These are phyloP conservation scores for Aspergillus fructus DNA, from an alignment of 2,329 filamentous ascomycete genomes.

Conservation along the genomic window DNA sequence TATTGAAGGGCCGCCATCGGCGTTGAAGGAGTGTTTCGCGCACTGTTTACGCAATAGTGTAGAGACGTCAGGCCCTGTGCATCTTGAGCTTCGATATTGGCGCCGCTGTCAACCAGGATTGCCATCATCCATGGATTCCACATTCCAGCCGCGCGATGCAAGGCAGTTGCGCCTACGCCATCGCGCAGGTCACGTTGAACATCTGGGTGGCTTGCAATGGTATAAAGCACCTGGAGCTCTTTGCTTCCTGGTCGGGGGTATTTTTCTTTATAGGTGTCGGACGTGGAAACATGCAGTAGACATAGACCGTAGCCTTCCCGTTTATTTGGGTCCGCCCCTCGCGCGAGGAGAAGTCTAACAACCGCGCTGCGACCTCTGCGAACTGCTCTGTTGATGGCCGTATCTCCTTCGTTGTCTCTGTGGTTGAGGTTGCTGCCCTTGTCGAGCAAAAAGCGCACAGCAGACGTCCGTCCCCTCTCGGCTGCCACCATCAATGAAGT, in stretches of 20 bases:
- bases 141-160: not conserved
- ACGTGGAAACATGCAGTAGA: not conserved
- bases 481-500: not conserved
- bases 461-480: fast-evolving
- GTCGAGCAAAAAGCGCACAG: not conserved
- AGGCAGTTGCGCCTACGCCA: not conserved
- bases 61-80: not conserved
- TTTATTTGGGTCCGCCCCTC: not conserved
- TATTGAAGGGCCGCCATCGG: not conserved
- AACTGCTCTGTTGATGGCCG: not conserved
- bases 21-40: not conserved
- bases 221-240: not conserved
- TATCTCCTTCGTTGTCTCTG: not conserved
- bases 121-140: not conserved
- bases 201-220: not conserved
- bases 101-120: not conserved
- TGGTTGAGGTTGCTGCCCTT: not conserved
- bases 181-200: not conserved
- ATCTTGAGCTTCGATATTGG: not conserved
- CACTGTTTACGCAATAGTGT: not conserved
- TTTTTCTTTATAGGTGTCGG: not conserved
- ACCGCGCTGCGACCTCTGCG: not conserved
- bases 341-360: not conserved
- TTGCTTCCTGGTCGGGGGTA: not conserved
- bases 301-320: not conserved